Evolutionary conservation across 2,329 filamentous ascomycete species (phyloP).

Genomic region (Juglanconis sp.): DNA sequence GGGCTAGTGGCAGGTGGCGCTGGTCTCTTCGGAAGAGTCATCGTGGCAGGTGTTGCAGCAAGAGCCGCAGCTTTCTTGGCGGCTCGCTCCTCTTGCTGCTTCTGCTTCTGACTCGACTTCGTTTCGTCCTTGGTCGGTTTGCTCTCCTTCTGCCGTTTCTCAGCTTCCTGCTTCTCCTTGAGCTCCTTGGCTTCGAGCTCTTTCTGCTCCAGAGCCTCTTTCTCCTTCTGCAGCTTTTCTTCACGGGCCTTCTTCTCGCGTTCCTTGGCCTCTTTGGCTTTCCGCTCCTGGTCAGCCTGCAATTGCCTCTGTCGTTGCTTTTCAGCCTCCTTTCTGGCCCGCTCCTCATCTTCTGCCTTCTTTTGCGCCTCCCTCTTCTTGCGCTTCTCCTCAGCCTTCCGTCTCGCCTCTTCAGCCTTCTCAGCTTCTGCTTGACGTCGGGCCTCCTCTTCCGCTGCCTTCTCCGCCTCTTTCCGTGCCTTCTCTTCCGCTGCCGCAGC

Average conservation of each 20-base stretch:
- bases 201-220: slow-evolving; percentile 61
- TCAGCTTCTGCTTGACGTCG: slow-evolving; percentile 72
- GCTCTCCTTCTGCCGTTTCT: slow-evolving; percentile 55
- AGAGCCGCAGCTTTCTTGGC: slow-evolving; percentile 38
- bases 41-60: slow-evolving; percentile 30
- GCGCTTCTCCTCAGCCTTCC: slow-evolving; percentile 83
- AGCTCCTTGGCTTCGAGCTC: slow-evolving; percentile 58
- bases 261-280: slow-evolving; percentile 74
- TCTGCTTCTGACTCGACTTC: slow-evolving; percentile 39
- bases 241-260: slow-evolving; percentile 81
- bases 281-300: slow-evolving; percentile 82
- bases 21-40: slow-evolving; percentile 38
- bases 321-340: slow-evolving; percentile 79
- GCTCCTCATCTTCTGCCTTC: slow-evolving; percentile 87
- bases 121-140: slow-evolving; percentile 38
- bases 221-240: slow-evolving; percentile 76
- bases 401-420: slow-evolving; percentile 74
- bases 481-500: slow-evolving; percentile 88
- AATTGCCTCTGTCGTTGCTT: slow-evolving; percentile 78
- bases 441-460: slow-evolving; percentile 80
- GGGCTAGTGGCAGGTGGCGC: slow-evolving; percentile 36
- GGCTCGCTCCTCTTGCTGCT: slow-evolving; percentile 43
- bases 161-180: slow-evolving; percentile 55
- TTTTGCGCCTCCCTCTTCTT: slow-evolving; percentile 88
- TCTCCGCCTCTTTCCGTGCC: slow-evolving; percentile 81